Base-by-base conservation (phyloP, 441 rosid species). In the Erysimum cheiri region DNA sequence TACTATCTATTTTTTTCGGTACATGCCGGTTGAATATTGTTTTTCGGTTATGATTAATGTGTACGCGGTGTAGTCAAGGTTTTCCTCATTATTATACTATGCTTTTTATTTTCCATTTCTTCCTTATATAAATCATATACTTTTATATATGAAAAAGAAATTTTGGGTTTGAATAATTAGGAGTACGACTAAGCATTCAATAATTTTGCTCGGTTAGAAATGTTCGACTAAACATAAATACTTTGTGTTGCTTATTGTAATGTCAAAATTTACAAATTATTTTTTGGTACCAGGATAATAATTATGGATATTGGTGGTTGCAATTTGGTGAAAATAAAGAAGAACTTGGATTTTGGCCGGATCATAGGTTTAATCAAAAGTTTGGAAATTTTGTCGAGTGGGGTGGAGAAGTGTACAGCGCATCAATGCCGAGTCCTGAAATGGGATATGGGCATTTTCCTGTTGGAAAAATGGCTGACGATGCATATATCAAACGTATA, bases 321-420 rank as follows among this genome's bases (percentile, higher is more conserved):
- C 0, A 35, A 15, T 57, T 4, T 57, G 48, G n/a, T 47, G 3
- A 0, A 0, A n/a, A 47, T 0, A n/a, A n/a, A 9, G 32, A 0
- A 2, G 22, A 11, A 15, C 0, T 69, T 1, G 66, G 73, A 14
- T 28, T 59, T 60, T 69, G 73, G 73, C 66, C 73, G 10, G 4
- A 49, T 1, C 0, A 6, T 2, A 1, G 2, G 22, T 69, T 69
- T 69, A 1, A 3, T 0, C 22, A 36, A 59, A 37, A 39, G 50
- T 59, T 3, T 48, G 66, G 66, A 47, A 37, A 26, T 47, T 10
- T 1, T 2, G 59, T 59, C 4, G 50, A 59, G 41, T 69, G 73
- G 73, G 73, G 66, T 28, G 73, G 66, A 47, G 66, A 59, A 69
- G 72, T 69, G 17, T 57, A 47, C 28, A 17, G 6, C 3, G 52